Conservation (phyloP, 75 land plant genomes). For the Larix kaempferi region DNA sequence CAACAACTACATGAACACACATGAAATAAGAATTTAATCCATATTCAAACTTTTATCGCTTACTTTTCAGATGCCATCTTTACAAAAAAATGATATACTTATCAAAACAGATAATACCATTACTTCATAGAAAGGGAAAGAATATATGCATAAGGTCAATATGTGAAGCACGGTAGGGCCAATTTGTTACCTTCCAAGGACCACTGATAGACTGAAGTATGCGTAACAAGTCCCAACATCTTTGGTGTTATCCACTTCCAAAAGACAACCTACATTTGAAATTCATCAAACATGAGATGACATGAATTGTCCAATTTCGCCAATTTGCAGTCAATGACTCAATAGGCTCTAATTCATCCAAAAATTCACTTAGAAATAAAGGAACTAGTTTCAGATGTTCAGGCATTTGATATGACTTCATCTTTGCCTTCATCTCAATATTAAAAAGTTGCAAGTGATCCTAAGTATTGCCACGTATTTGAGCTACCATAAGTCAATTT, state of each 20-base stretch:
- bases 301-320: neutral
- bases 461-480: no score
- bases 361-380: neutral
- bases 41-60: no score
- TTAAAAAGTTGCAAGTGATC: no score
- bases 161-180: neutral
- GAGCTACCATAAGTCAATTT: neutral
- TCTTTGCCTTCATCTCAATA: constrained; percentile 52
- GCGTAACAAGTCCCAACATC: constrained; percentile 92
- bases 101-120: neutral
- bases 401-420: constrained; percentile 25
- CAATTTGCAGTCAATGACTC: neutral
- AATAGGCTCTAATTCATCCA: neutral
- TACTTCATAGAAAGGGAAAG: neutral
- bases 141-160: no score
- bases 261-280: constrained; percentile 74
- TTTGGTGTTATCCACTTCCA: constrained; percentile 98
- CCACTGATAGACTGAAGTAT: constrained; percentile 92
- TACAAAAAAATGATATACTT: no score
- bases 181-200: constrained; percentile 72
- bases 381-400: constrained; percentile 57
- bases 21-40: neutral
- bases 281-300: neutral
- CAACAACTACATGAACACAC: neutral
- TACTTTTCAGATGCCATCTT: neutral